These are phyloP conservation scores for Aspergillus bombycis DNA, from an alignment of 2,329 filamentous ascomycete species.

Conservation along the genomic window DNA sequence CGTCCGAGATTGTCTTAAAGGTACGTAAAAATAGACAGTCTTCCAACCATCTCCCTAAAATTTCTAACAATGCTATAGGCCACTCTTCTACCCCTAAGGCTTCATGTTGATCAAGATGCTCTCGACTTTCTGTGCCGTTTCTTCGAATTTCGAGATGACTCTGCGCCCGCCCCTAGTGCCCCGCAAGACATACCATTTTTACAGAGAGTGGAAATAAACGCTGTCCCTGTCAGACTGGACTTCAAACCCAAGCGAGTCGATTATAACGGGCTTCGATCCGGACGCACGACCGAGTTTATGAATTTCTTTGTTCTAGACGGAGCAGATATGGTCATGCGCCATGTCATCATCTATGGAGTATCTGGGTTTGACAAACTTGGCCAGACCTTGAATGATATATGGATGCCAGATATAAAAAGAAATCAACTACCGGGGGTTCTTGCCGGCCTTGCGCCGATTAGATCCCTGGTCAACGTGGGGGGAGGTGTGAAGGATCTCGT, in stretches of 20 bases:
- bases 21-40: slow-evolving; percentile 40
- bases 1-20: slow-evolving; percentile 84
- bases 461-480: slow-evolving; percentile 87
- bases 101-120: slow-evolving; percentile 97
- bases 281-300: slow-evolving; percentile 97
- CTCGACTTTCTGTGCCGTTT: slow-evolving; percentile 96
- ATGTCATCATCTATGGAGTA: slow-evolving; percentile 90
- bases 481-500: slow-evolving; percentile 84
- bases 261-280: slow-evolving; percentile 87
- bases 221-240: slow-evolving; percentile 82
- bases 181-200: slow-evolving; percentile 80
- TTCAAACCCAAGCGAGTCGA: slow-evolving; percentile 99
- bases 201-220: slow-evolving; percentile 84
- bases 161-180: slow-evolving; percentile 53
- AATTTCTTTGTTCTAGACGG: slow-evolving; percentile 94
- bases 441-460: slow-evolving; percentile 85
- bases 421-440: slow-evolving; percentile 90
- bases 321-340: slow-evolving; percentile 80
- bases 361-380: slow-evolving; percentile 89
- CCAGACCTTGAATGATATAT: slow-evolving; percentile 89
- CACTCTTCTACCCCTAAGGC: slow-evolving; percentile 77
- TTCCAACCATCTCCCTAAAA: not conserved
- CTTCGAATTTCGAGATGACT: slow-evolving; percentile 94
- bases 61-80: slow-evolving; percentile 45
- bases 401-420: slow-evolving; percentile 88